These are phyloP conservation scores for Ustilago cynodontis DNA, from an alignment of 1,284 basidiomycete genomes.

Conservation along the genomic window DNA sequence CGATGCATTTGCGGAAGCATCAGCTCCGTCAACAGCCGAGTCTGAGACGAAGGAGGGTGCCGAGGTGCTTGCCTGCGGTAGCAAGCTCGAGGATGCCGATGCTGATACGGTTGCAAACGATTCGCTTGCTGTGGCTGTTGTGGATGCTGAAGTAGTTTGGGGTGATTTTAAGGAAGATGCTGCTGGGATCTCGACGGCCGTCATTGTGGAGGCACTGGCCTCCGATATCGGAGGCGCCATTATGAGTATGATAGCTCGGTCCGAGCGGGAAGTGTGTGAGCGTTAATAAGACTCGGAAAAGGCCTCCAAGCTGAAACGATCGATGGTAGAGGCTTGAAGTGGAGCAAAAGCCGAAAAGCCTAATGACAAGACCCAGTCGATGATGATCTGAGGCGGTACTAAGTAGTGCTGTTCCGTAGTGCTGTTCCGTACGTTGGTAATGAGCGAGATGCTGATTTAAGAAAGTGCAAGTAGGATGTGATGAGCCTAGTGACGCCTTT, in stretches of 20 bases:
- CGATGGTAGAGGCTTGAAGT: background rate
- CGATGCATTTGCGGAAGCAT: background rate
- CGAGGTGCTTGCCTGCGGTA: background rate
- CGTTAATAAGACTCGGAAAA: background rate
- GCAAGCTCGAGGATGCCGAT: constrained; percentile 3
- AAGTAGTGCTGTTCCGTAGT: too few species aligned
- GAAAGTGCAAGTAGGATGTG: background rate
- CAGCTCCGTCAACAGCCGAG: constrained; percentile 13
- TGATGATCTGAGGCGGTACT: too few species aligned
- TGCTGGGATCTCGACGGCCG: background rate
- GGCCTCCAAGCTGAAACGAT: background rate
- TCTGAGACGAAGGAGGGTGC: constrained; percentile 29
- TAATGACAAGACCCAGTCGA: too few species aligned
- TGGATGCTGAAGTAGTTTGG: background rate
- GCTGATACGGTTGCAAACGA: constrained; percentile 4
- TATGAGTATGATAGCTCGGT: background rate
- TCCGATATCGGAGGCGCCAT: constrained; percentile 30
- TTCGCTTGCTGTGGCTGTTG: constrained; percentile 1
- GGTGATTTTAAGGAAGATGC: background rate
- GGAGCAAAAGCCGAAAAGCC: background rate
- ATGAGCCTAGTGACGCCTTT: constrained; percentile 3
- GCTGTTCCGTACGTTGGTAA: too few species aligned
- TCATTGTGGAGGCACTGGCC: constrained; percentile 11
- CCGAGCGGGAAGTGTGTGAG: background rate
- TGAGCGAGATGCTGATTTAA: constrained; percentile 1